These are phyloP conservation scores for Talaromyces funiculosus DNA, from an alignment of 2,329 filamentous ascomycete species.

Conservation along the genomic window DNA sequence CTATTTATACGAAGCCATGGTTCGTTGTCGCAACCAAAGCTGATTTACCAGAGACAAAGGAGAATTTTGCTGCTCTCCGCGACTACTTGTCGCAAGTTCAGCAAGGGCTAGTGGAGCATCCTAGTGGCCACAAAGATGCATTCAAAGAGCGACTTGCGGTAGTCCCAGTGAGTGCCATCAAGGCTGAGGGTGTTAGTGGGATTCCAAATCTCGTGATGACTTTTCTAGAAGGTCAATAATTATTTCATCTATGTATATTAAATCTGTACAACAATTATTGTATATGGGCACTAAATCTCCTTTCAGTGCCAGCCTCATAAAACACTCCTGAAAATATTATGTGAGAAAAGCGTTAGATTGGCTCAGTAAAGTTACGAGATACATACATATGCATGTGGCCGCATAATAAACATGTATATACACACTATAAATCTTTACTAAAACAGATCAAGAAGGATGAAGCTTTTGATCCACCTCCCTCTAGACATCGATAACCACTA, in stretches of 20 bases:
- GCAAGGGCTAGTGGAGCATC: slow-evolving; percentile 60
- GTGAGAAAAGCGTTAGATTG: no score
- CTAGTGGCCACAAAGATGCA: slow-evolving; percentile 64
- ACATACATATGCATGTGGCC: no score
- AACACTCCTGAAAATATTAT: no score
- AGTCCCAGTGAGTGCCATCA: slow-evolving; percentile 85
- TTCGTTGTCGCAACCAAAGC: slow-evolving; percentile 93
- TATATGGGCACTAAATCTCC: no score
- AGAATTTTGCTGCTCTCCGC: slow-evolving; percentile 66
- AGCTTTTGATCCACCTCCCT: no score
- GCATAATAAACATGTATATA: no score
- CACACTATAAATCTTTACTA: no score
- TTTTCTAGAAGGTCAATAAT: slow-evolving; percentile 30
- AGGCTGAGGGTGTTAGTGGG: slow-evolving; percentile 70
- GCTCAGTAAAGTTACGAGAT: no score
- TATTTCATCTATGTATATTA: not conserved
- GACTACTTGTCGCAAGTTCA: slow-evolving; percentile 65
- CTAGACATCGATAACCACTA: no score
- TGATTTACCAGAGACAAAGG: slow-evolving; percentile 70
- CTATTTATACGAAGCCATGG: slow-evolving; percentile 92
- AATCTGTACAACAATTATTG: not conserved
- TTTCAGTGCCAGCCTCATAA: no score
- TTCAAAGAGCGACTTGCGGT: slow-evolving; percentile 55
- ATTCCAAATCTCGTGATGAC: slow-evolving; percentile 40
- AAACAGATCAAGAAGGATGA: no score